Conservation (phyloP, 495 filamentous ascomycete genomes). For the Durotheca rogersii region DNA sequence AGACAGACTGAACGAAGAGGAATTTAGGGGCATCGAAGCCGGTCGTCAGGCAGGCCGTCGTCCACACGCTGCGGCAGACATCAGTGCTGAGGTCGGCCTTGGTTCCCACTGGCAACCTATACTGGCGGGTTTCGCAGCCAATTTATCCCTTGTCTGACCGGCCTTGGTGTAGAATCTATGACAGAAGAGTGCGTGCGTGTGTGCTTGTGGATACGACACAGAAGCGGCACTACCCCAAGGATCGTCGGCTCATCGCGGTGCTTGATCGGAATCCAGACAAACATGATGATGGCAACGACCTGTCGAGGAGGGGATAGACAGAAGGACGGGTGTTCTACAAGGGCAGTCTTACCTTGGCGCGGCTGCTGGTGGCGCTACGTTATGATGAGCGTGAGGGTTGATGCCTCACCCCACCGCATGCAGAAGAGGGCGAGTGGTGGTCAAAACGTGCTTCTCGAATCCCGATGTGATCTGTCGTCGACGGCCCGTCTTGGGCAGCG, state of each 20-base stretch:
- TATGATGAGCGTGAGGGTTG: conserved; percentile 22
- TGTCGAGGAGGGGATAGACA: conserved; percentile 5
- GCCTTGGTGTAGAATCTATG: background rate
- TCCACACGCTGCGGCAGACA: too few species aligned
- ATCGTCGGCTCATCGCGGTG: conserved; percentile 13
- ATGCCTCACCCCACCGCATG: conserved; percentile 17
- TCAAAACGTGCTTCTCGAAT: conserved; percentile 15
- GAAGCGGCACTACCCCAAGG: conserved; percentile 7
- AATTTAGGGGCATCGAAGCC: background rate
- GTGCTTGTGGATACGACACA: conserved; percentile 7
- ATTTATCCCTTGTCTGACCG: conserved; percentile 1
- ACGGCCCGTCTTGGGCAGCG: conserved; percentile 8
- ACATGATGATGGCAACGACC: conserved; percentile 11
- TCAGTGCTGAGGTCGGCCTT: too few species aligned
- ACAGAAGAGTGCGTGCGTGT: too few species aligned
- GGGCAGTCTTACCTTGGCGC: conserved; percentile 19
- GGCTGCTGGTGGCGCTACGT: conserved; percentile 4
- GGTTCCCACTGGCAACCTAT: background rate
- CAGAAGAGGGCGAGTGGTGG: conserved; percentile 14
- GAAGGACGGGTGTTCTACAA: background rate
- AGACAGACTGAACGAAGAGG: background rate
- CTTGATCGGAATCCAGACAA: conserved; percentile 18
- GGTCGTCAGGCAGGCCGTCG: background rate
- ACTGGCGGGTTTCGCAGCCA: background rate
- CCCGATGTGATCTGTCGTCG: conserved; percentile 10